These are phyloP conservation scores for Westerdykella aurantiaca DNA, from an alignment of 2,329 filamentous ascomycete species.

Conservation along the genomic window DNA sequence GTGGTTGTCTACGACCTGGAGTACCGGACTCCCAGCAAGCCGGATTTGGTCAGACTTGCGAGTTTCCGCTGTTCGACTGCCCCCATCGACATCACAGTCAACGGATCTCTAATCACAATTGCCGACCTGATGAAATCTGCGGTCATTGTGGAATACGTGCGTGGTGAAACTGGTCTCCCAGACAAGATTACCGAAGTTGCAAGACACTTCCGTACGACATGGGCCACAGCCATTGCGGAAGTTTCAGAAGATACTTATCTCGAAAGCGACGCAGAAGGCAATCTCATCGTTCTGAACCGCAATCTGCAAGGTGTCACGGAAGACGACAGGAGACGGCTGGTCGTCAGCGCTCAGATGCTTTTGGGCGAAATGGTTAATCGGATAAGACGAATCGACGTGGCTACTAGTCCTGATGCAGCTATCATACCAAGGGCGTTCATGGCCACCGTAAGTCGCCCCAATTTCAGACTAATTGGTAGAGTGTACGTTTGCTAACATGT, in stretches of 20 bases:
- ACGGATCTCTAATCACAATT: conserved; percentile 70
- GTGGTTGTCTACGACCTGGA: conserved; percentile 56
- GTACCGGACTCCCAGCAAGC: conserved; percentile 49
- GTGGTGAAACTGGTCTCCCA: conserved; percentile 51
- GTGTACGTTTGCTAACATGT: conserved; percentile 7
- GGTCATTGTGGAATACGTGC: conserved; percentile 66
- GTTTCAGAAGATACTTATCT: conserved; percentile 71
- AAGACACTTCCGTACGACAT: conserved; percentile 73
- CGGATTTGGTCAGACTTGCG: conserved; percentile 61
- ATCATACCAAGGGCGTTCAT: conserved; percentile 81
- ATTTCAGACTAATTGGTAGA: not conserved
- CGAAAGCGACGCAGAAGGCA: conserved; percentile 80
- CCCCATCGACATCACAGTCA: conserved; percentile 73
- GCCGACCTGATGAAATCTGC: conserved; percentile 93
- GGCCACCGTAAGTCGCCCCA: conserved; percentile 62
- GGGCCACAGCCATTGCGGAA: conserved; percentile 72
- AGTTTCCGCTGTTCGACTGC: conserved; percentile 77
- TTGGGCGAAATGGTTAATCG: conserved; percentile 91
- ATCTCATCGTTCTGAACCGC: conserved; percentile 71
- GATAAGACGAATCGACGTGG: conserved; percentile 68
- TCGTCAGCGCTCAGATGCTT: conserved; percentile 73
- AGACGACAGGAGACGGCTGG: conserved; percentile 65
- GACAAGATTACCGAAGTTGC: conserved; percentile 67
- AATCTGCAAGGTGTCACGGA: conserved; percentile 67
- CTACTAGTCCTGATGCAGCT: conserved; percentile 57